These are phyloP conservation scores for Apiotrichum akiyoshidainum DNA, from an alignment of 1,284 basidiomycete species.

Conservation along the genomic window DNA sequence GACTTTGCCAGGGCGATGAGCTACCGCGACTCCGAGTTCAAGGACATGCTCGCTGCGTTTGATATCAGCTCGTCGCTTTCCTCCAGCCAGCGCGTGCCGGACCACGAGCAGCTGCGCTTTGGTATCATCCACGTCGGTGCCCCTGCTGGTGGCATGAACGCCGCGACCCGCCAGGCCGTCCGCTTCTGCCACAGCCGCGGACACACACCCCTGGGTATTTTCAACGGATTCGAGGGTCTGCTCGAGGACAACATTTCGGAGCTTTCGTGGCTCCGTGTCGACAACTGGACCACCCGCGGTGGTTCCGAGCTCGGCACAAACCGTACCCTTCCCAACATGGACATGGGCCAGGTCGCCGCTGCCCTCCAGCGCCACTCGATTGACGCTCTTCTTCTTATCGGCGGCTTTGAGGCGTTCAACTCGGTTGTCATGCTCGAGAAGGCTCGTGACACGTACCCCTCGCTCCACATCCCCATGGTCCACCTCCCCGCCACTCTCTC, in stretches of 20 bases:
- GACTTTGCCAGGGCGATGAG: slow-evolving; percentile 86
- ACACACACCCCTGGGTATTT: slow-evolving; percentile 82
- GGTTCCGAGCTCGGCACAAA: slow-evolving; percentile 99
- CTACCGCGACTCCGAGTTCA: slow-evolving; percentile 87
- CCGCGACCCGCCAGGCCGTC: slow-evolving; percentile 88
- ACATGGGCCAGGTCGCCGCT: slow-evolving; percentile 80
- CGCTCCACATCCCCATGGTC: slow-evolving; percentile 89
- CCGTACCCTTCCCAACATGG: slow-evolving; percentile 76
- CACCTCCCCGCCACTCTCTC: slow-evolving; percentile 93
- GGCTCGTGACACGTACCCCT: slow-evolving; percentile 75
- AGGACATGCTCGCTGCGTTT: slow-evolving; percentile 82
- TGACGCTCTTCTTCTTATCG: slow-evolving; percentile 82
- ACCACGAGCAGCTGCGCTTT: slow-evolving; percentile 71
- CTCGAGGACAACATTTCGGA: slow-evolving; percentile 82
- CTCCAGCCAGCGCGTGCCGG: slow-evolving; percentile 61
- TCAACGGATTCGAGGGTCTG: slow-evolving; percentile 93
- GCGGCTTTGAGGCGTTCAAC: slow-evolving; percentile 92
- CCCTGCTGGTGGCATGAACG: slow-evolving; percentile 98
- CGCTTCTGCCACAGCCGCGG: slow-evolving; percentile 90
- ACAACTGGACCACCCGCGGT: slow-evolving; percentile 91
- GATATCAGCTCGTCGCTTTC: slow-evolving; percentile 66
- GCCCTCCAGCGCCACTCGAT: slow-evolving; percentile 85
- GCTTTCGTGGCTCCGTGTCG: slow-evolving; percentile 94
- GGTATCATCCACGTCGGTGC: slow-evolving; percentile 95
- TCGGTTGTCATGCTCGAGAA: slow-evolving; percentile 74